Evolutionary conservation across 2,329 filamentous ascomycete genomes (phyloP).

Genomic region (Fusarium beomiforme): DNA sequence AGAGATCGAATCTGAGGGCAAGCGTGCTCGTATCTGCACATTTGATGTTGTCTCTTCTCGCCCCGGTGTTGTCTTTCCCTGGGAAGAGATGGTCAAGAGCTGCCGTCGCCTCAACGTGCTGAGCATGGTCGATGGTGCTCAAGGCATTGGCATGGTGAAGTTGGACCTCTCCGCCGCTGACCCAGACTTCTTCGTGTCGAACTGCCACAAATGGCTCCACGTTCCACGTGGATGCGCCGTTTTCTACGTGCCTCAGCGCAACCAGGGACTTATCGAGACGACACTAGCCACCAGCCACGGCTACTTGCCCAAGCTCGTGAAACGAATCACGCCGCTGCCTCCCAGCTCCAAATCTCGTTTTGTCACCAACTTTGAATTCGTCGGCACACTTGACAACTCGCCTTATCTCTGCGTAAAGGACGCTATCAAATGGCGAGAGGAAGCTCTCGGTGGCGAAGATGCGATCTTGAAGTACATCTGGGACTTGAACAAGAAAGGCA

Average conservation of each 20-base stretch:
- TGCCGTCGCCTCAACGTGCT: constrained; percentile 76
- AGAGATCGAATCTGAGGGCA: constrained; percentile 62
- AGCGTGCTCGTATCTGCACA: constrained; percentile 69
- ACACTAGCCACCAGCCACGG: constrained; percentile 85
- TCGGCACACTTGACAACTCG: constrained; percentile 78
- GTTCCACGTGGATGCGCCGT: constrained; percentile 83
- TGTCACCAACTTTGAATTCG: constrained; percentile 77
- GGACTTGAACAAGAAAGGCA: constrained; percentile 71
- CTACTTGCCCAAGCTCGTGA: constrained; percentile 62
- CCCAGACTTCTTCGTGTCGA: constrained; percentile 87
- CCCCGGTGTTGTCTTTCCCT: constrained; percentile 84
- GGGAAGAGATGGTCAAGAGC: constrained; percentile 69
- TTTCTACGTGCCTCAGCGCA: constrained; percentile 79
- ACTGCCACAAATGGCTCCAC: constrained; percentile 92
- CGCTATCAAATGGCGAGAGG: constrained; percentile 74
- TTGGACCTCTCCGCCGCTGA: constrained; percentile 74
- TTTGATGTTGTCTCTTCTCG: constrained; percentile 85
- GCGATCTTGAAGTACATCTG: constrained; percentile 72
- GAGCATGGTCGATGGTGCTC: constrained; percentile 84
- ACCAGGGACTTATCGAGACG: constrained; percentile 79
- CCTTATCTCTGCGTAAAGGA: constrained; percentile 78
- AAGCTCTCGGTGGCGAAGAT: constrained; percentile 78
- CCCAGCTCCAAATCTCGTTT: constrained; percentile 65
- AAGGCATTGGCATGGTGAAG: constrained; percentile 81
- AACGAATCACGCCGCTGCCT: constrained; percentile 55